These are phyloP conservation scores for Claviceps monticola DNA, from an alignment of 2,329 filamentous ascomycete genomes.

Conservation along the genomic window DNA sequence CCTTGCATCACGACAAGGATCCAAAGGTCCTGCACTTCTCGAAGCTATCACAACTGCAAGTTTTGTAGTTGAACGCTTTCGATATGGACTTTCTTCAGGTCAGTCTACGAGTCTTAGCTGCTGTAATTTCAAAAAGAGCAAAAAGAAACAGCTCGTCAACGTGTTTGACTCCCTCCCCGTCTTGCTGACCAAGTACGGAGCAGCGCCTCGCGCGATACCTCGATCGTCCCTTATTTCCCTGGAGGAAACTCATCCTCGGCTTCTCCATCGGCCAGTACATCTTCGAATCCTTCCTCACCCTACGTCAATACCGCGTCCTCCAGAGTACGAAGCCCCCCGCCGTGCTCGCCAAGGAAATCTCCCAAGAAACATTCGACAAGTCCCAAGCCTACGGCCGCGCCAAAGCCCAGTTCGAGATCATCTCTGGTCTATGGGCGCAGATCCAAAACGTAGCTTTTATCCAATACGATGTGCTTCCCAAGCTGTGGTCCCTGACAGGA, in stretches of 20 bases:
- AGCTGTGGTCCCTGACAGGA: slow-evolving; percentile 77
- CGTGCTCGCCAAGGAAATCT: slow-evolving; percentile 77
- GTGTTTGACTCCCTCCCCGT: not conserved
- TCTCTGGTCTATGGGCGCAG: slow-evolving; percentile 72
- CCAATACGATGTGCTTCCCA: slow-evolving; percentile 79
- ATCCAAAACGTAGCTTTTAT: slow-evolving; percentile 81
- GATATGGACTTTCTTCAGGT: slow-evolving; percentile 35
- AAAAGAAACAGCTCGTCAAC: not conserved
- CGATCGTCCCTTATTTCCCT: slow-evolving; percentile 86
- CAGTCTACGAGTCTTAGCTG: slow-evolving; percentile 6
- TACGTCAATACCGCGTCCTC: slow-evolving; percentile 81
- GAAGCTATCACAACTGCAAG: slow-evolving; percentile 1
- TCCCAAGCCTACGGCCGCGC: slow-evolving; percentile 91
- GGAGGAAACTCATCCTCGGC: slow-evolving; percentile 91
- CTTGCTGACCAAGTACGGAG: not conserved
- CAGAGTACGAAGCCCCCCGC: slow-evolving; percentile 68
- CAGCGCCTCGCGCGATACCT: slow-evolving; percentile 70
- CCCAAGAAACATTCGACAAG: slow-evolving; percentile 84
- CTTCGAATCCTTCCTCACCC: slow-evolving; percentile 77
- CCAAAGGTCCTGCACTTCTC: not conserved
- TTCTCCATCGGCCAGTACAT: slow-evolving; percentile 88
- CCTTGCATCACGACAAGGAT: not conserved
- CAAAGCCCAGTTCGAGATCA: slow-evolving; percentile 79
- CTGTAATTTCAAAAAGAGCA: no score
- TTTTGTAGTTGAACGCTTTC: slow-evolving; percentile 6